phyloP scores from a whole-genome alignment of 2,329 filamentous ascomycete species.

The Exophiala dermatitidis region DNA sequence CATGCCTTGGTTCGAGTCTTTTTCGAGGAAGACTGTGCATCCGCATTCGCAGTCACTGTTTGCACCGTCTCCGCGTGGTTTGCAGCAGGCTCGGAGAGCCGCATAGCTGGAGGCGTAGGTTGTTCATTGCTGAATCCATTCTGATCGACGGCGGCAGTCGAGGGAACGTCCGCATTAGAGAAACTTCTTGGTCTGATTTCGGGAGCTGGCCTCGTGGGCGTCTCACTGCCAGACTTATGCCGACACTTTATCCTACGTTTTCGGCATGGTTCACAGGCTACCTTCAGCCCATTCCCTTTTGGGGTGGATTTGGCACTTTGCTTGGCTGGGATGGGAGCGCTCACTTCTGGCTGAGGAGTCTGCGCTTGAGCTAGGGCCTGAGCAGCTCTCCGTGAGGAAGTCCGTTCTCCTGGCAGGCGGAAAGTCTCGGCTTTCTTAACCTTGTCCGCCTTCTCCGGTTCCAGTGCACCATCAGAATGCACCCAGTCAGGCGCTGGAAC shows the following conservation, averaged over 20 bases:
- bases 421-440: conserved; percentile 22
- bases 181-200: conserved; percentile 28
- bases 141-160: conserved; percentile 2
- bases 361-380: conserved; percentile 18
- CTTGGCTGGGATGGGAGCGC: conserved; percentile 1
- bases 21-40: conserved; percentile 37
- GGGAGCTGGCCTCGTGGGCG: conserved; percentile 28
- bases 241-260: conserved; percentile 57
- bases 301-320: conserved; percentile 47
- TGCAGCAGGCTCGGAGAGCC: conserved; percentile 4
- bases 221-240: conserved; percentile 49
- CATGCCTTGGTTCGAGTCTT: conserved; percentile 58
- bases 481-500: conserved; percentile 57
- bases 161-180: conserved; percentile 16
- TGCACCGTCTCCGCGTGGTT: background rate
- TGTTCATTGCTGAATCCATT: conserved; percentile 8
- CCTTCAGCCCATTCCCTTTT: conserved; percentile 30
- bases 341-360: conserved; percentile 1
- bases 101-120: conserved; percentile 5
- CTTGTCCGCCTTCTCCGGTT: conserved; percentile 19
- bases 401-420: conserved; percentile 33
- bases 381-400: conserved; percentile 36
- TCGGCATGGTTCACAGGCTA: conserved; percentile 57
- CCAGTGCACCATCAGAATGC: conserved; percentile 48
- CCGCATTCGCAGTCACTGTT: conserved; percentile 2